Base-by-base conservation (phyloP, 1,284 basidiomycete genomes). In the Kalmanozyma brasiliensis region DNA sequence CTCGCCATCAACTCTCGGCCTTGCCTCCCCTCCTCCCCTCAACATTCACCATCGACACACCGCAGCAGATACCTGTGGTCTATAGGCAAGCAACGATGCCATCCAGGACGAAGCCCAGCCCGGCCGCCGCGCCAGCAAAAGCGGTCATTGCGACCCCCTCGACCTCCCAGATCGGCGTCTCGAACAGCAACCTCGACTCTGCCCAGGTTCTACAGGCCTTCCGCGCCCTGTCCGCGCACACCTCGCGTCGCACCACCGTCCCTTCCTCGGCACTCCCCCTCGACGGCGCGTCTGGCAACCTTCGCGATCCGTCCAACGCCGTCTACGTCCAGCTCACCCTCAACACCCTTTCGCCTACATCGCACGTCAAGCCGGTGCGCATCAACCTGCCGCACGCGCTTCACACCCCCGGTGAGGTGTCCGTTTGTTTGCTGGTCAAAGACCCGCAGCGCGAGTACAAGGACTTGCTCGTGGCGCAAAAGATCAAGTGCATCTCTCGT, bases 401-500 rank as follows among this genome's bases (percentile, higher is more conserved):
- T 62, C 88, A 91, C 78, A 93, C 91, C 84, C 93, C 89, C 14
- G 88, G 89, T 52, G 87, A 87, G 10, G 89, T 88, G 4, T 84
- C 89, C 14, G 87, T 98, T 46, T 98, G 94, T 82, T 86, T 98
- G 49, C 89, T 98, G 82, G 91, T 90, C 49, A 98, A 98, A 84
- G 93, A 96, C 83, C 95, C 96, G 8, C 95, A 98, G 81, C 85
- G 95, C 52, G 87, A 93, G 81, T 98, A 96, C 87, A 98, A 98
- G 84, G 92, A 96, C 82, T 87, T 96, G 17, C 85, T 98, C 22
- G 89, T 88, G 48, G 83, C 85, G 44, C 85, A 91, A 51, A 87
- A 88, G 44, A 89, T 98, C 85, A 91, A 90, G 70, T 95, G 95
- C 70, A 89, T 98, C 77, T 89, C 88, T 35, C 87, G 94, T 23